A percentile compares a stretch with the other conserved stretches of the same genome.
Evolutionary conservation across 1,139 yeast species (phyloP).

Genomic region (Ogataea hybrid): DNA sequence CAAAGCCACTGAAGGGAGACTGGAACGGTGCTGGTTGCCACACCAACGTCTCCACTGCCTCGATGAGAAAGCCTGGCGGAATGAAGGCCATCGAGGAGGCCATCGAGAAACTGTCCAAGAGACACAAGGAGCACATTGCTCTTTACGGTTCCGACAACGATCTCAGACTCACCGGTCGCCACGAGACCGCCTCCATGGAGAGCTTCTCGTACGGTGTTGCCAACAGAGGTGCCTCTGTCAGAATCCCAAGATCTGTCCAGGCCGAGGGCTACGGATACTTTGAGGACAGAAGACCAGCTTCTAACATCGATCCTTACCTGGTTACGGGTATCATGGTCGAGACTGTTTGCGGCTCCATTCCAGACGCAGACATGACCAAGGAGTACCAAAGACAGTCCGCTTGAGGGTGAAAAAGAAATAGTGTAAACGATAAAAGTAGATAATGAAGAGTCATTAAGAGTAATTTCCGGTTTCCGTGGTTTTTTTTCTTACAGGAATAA

Average conservation of each 20-base stretch:
- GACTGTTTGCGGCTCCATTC: slow-evolving; percentile 93
- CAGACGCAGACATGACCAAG: slow-evolving; percentile 93
- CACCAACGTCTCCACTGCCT: slow-evolving; percentile 92
- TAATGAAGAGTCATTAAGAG: not conserved
- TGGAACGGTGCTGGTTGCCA: slow-evolving; percentile 99
- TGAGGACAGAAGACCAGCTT: slow-evolving; percentile 99
- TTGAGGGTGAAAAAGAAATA: slow-evolving; percentile 1
- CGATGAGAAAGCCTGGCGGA: slow-evolving; percentile 94
- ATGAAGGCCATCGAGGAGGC: slow-evolving; percentile 93
- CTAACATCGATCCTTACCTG: slow-evolving; percentile 97
- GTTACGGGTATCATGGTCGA: slow-evolving; percentile 98
- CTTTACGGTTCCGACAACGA: slow-evolving; percentile 96
- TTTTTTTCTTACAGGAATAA: not conserved
- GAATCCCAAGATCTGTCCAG: slow-evolving; percentile 98
- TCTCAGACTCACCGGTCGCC: slow-evolving; percentile 94
- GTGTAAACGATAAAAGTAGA: slow-evolving; percentile 4
- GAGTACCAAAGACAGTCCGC: slow-evolving; percentile 73
- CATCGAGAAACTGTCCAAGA: slow-evolving; percentile 87
- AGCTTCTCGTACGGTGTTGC: slow-evolving; percentile 96
- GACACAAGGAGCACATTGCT: slow-evolving; percentile 95
- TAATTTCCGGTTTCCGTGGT: slow-evolving; percentile 3
- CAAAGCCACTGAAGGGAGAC: slow-evolving; percentile 97
- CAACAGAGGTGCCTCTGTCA: slow-evolving; percentile 98
- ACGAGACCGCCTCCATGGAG: slow-evolving; percentile 95
- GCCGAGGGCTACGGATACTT: slow-evolving; percentile 98